phyloP scores from a whole-genome alignment of 2,329 filamentous ascomycete genomes.

The Diaporthe destruens region DNA sequence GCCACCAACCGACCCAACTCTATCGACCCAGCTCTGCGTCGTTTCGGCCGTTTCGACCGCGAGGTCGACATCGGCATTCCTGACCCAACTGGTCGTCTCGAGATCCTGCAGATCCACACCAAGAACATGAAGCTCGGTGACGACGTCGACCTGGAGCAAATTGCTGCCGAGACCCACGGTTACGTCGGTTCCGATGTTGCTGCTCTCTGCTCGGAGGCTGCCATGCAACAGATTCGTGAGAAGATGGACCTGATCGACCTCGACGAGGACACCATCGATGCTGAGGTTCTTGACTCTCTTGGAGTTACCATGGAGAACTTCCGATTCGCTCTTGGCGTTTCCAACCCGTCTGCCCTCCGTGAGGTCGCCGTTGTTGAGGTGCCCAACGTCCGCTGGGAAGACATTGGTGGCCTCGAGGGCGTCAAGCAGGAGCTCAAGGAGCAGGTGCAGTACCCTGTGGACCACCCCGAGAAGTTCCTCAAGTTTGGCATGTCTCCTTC shows the following conservation, averaged over 20 bases:
- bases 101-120: constrained; percentile 99
- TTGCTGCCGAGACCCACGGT: constrained; percentile 97
- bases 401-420: constrained; percentile 96
- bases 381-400: constrained; percentile 99
- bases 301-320: constrained; percentile 99
- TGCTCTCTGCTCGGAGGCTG: constrained; percentile 97
- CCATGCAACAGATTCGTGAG: constrained; percentile 99
- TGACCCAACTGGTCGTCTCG: constrained; percentile 96
- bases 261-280: constrained; percentile 98
- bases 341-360: constrained; percentile 97
- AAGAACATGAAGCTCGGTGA: constrained; percentile 99
- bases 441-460: constrained; percentile 98
- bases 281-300: constrained; percentile 96
- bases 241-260: constrained; percentile 99
- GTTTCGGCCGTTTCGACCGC: constrained; percentile 98
- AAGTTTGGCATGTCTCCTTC: constrained; percentile 99
- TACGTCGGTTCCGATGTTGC: constrained; percentile 99
- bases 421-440: constrained; percentile 99
- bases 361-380: constrained; percentile 99
- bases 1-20: constrained; percentile 99
- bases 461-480: constrained; percentile 99
- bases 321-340: constrained; percentile 96
- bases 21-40: constrained; percentile 95
- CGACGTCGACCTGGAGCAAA: constrained; percentile 96
- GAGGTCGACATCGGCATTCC: constrained; percentile 99